Percentiles rank a stretch among this genome's conserved stretches.
Evolutionary conservation across 2,329 filamentous ascomycete species (phyloP).

Genomic region (Pseudogymnoascus sp.): DNA sequence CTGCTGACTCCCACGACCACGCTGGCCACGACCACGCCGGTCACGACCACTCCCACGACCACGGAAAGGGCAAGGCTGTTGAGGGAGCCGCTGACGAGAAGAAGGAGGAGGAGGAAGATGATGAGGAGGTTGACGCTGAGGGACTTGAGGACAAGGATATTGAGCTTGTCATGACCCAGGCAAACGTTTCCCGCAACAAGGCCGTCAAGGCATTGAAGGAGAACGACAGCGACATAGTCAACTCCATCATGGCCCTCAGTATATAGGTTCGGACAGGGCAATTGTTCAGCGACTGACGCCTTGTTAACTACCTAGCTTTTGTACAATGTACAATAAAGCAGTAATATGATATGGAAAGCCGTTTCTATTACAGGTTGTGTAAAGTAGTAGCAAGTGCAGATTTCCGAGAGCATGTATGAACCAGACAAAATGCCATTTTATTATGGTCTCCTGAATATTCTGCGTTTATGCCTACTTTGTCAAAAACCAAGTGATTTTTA

Average conservation of each 20-base stretch:
- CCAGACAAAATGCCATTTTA: neutral
- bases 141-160: slow-evolving; percentile 99
- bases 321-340: slow-evolving; percentile 5
- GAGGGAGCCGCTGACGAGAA: slow-evolving; percentile 59
- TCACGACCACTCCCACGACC: slow-evolving; percentile 65
- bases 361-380: slow-evolving; percentile 3
- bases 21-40: slow-evolving; percentile 48
- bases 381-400: slow-evolving; percentile 4
- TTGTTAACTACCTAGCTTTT: slow-evolving; percentile 7
- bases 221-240: slow-evolving; percentile 99
- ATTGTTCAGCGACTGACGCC: neutral
- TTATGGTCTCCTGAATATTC: neutral
- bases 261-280: slow-evolving; percentile 43
- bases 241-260: slow-evolving; percentile 98
- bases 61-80: slow-evolving; percentile 54
- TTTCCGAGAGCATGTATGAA: slow-evolving; percentile 6
- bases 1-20: slow-evolving; percentile 45
- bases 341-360: slow-evolving; percentile 3
- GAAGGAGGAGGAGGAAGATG: slow-evolving; percentile 79
- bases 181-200: slow-evolving; percentile 94
- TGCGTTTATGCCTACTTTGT: neutral
- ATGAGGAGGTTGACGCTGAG: slow-evolving; percentile 88
- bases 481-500: neutral
- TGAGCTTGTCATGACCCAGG: slow-evolving; percentile 97
- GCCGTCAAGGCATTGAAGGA: slow-evolving; percentile 97